phyloP scores from a whole-genome alignment of 305 asterid species.

The Nicotiana rustica region DNA sequence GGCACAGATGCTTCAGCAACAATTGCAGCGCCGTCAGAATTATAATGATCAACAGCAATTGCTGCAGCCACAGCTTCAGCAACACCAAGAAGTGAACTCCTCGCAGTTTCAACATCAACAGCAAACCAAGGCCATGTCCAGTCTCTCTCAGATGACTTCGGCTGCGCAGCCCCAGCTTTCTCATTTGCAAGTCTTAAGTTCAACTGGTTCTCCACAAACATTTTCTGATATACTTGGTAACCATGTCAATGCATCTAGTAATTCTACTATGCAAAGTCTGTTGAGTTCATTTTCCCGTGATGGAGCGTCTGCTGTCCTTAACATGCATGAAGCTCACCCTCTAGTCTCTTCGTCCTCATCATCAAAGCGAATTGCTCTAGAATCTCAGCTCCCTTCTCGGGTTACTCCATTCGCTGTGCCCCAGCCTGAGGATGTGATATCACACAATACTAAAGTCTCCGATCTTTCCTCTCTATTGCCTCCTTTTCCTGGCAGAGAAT shows the following conservation, averaged over 20 bases:
- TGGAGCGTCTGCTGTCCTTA: constrained; percentile 53
- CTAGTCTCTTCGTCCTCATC: constrained; percentile 61
- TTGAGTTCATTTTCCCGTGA: constrained; percentile 72
- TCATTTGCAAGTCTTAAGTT: constrained; percentile 54
- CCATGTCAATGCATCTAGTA: constrained; percentile 58
- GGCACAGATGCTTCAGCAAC: constrained; percentile 82
- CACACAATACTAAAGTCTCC: constrained; percentile 59
- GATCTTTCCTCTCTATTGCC: constrained; percentile 72
- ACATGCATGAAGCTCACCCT: constrained; percentile 61
- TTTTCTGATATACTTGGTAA: constrained; percentile 66
- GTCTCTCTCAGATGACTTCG: constrained; percentile 55
- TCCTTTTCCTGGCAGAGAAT: constrained; percentile 75
- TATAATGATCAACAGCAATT: constrained; percentile 57
- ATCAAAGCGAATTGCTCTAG: constrained; percentile 76
- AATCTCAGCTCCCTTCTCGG: constrained; percentile 67
- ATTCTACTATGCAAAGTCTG: constrained; percentile 68
- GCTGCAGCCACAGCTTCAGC: constrained; percentile 51
- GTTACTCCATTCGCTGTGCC: constrained; percentile 64
- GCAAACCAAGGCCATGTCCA: constrained; percentile 53
- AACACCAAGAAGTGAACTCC: constrained; percentile 53
- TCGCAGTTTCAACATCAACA: constrained; percentile 63
- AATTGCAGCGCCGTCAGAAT: constrained; percentile 60
- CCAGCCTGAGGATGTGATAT: constrained; percentile 61
- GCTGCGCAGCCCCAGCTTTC: constrained; percentile 63
- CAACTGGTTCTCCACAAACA: constrained; percentile 66